A percentile compares a stretch with the other conserved stretches of the same genome.
Conservation (phyloP, 2,329 filamentous ascomycete species). For the Acrocalymma vagum region DNA sequence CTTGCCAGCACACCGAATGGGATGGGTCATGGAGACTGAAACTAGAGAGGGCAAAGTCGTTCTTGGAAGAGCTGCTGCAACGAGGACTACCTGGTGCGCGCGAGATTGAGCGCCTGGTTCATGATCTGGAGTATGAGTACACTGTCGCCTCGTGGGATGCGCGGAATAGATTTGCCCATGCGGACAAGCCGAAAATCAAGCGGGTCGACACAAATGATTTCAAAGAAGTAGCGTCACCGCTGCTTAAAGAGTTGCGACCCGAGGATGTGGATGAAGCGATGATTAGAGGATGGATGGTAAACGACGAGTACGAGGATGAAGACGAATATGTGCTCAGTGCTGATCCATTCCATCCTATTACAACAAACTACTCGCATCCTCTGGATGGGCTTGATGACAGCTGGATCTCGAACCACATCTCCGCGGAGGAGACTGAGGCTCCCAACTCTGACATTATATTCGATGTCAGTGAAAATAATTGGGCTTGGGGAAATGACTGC, state of each 20-base stretch:
- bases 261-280: constrained; percentile 23
- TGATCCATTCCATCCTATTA: constrained; percentile 33
- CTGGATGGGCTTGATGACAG: constrained; percentile 16
- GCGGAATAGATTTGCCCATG: constrained; percentile 12
- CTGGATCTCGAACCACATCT: constrained; percentile 17
- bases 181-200: constrained; percentile 6
- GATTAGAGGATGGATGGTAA: constrained; percentile 6
- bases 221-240: constrained; percentile 12
- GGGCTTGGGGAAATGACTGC: constrained; percentile 13
- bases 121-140: constrained; percentile 19
- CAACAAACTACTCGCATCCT: constrained; percentile 19
- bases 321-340: constrained; percentile 26
- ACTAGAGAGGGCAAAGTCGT: constrained; percentile 20
- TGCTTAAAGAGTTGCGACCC: constrained; percentile 23
- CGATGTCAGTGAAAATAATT: constrained; percentile 5
- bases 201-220: constrained; percentile 11
- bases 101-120: constrained; percentile 15
- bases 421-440: constrained; percentile 8
- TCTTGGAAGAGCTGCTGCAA: constrained; percentile 11
- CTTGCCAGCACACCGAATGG: constrained; percentile 32
- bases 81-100: constrained; percentile 4
- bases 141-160: constrained; percentile 20
- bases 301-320: constrained; percentile 22
- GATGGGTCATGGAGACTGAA: constrained; percentile 22
- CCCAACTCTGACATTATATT: neutral